Base-by-base conservation (phyloP, 108 stramenopile genomes). In the Aurantiochytrium sp. region DNA sequence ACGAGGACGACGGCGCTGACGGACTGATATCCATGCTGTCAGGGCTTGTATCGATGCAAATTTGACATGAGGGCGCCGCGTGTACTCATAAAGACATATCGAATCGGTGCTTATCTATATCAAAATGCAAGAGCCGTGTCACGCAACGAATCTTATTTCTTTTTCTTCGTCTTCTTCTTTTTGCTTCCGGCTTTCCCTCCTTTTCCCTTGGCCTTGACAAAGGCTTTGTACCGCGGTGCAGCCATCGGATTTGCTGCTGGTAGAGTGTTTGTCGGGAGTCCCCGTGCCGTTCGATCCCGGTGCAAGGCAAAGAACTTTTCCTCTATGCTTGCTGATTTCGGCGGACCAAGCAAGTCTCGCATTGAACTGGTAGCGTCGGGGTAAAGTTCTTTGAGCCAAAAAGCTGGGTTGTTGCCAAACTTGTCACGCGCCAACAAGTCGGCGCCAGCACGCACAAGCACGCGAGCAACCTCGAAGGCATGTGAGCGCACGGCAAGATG, bases 361-460 rank as follows among this genome's bases (percentile, higher is more conserved):
- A 23, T 18, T 18, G 14, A 23, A 18, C 55, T 8, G 55, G 8
- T 23, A 69, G 25, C 42, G 45, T 45, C 76, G 6, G 28, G 25
- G n/a, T 83, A 18, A 8, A 53, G 51, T 45, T 83, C 76, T 2
- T 47, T 53, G n/a, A 83, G 51, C 76, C 76, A 83, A 23, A 83
- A 83, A 23, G 76, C 76, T 21, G 76, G 76, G 5, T 83, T 83
- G 76, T 83, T 83, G 28, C 76, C 76, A 83, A 83, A 83, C 18
- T 21, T 12, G n/a, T 83, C 76, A 16, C 76, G 45, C 45, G 76
- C 76, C 19, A 53, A 12, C 10, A 83, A 12, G 23, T 83, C 76
- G 45, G 76, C 76, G n/a, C 76, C 76, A 6, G 49, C 76, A 35
- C 45, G 49, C n/a, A 83, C 76, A 25, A 83, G 76, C 18, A 83